Conservation (phyloP, 2,329 filamentous ascomycete genomes). For the Colletotrichum spinosum region DNA sequence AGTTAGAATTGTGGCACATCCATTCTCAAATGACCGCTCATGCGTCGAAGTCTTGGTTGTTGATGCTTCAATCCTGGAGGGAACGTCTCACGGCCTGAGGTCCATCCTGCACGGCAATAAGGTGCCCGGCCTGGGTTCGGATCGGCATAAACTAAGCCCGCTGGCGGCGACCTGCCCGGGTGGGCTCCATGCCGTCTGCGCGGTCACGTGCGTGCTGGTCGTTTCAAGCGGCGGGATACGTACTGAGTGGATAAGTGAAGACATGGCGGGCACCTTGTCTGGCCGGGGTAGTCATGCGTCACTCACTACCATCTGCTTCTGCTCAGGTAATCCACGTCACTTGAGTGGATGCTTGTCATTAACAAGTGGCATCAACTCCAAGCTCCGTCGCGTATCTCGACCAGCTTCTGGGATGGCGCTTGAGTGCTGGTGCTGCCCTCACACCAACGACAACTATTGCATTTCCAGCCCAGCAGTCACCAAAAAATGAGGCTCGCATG, state of each 20-base stretch:
- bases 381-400: slow-evolving; percentile 31
- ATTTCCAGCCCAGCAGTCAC: slow-evolving; percentile 42
- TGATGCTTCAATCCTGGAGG: not conserved
- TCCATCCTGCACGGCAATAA: not conserved
- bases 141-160: slow-evolving; percentile 18
- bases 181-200: no score
- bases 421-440: slow-evolving; percentile 42
- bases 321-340: slow-evolving; percentile 35
- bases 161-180: not conserved
- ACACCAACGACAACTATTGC: slow-evolving; percentile 33
- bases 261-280: slow-evolving; percentile 19
- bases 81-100: not conserved
- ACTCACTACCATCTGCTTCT: slow-evolving; percentile 11
- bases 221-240: no score
- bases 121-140: not conserved
- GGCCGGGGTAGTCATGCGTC: not conserved
- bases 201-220: no score
- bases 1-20: not conserved
- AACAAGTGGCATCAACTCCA: slow-evolving; percentile 47
- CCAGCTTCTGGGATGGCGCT: slow-evolving; percentile 42
- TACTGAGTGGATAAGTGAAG: not conserved
- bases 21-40: no score
- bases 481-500: slow-evolving; percentile 68
- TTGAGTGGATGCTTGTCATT: slow-evolving; percentile 38
- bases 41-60: no score